Conservation (phyloP, 192 early-diverging fungal species). For the Coemansia sp. region DNA sequence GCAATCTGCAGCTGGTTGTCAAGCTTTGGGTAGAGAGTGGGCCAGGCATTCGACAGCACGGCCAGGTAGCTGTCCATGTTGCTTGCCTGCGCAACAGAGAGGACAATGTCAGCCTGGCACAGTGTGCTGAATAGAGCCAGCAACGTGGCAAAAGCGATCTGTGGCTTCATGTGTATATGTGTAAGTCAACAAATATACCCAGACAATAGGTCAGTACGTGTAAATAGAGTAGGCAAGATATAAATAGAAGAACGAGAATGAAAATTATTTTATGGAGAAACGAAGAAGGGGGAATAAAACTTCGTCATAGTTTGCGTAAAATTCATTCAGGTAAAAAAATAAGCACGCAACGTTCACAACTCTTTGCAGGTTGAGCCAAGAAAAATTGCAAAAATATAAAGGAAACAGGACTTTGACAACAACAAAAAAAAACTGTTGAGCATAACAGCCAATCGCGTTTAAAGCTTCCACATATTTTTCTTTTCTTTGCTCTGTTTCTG, state of each 20-base stretch:
- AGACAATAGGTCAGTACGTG: too few species aligned
- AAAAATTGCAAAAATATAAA: not conserved
- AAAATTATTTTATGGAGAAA: not conserved
- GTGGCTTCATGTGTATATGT: constrained; percentile 4
- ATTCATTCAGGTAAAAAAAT: too few species aligned
- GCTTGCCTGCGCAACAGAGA: constrained; percentile 24
- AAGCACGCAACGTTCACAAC: too few species aligned
- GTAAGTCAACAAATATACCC: too few species aligned
- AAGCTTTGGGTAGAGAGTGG: constrained; percentile 25
- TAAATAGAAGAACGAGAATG: not conserved
- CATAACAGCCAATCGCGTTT: too few species aligned
- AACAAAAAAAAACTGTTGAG: too few species aligned
- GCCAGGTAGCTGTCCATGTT: constrained; percentile 24
- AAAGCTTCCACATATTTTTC: too few species aligned
- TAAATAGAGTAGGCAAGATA: too few species aligned
- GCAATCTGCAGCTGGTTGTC: constrained; percentile 18
- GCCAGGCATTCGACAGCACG: constrained; percentile 38
- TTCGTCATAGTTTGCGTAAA: too few species aligned
- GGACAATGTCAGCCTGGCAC: constrained; percentile 31
- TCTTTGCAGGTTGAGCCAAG: not conserved
- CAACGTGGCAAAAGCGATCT: not conserved
- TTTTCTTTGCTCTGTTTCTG: too few species aligned
- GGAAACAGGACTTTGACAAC: too few species aligned
- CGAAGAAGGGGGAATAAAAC: too few species aligned
- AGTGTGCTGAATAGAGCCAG: constrained; percentile 2